These are phyloP conservation scores for Populus nigra DNA, from an alignment of 345 rosid species.

Conservation along the genomic window DNA sequence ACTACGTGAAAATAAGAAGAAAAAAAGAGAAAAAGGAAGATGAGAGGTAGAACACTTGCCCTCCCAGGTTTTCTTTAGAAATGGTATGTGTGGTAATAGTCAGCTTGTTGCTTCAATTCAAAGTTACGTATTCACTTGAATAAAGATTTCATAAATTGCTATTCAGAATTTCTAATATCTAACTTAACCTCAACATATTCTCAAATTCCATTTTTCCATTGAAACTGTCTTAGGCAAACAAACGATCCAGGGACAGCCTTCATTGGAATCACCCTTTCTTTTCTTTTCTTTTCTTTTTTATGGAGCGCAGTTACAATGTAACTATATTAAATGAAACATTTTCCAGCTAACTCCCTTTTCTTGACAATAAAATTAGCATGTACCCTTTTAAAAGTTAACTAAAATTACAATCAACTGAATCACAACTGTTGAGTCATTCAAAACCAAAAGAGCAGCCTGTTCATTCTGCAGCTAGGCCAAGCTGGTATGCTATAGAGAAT, in stretches of 20 bases:
- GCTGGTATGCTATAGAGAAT: background rate
- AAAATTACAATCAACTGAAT: background rate
- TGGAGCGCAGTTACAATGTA: background rate
- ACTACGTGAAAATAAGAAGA: background rate
- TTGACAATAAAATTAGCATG: background rate
- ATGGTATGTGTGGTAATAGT: background rate
- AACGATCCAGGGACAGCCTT: background rate
- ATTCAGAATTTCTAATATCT: background rate
- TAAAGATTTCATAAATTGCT: background rate
- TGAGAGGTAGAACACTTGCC: background rate
- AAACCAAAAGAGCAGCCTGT: background rate
- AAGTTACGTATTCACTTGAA: background rate
- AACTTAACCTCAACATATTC: background rate
- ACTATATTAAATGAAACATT: background rate
- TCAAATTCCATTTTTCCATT: background rate
- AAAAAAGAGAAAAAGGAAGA: too few relatives aligned
- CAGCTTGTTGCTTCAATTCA: background rate
- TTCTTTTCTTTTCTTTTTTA: background rate
- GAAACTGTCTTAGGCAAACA: background rate
- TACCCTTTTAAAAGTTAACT: background rate
- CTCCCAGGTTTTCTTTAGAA: background rate
- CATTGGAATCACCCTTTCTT: background rate
- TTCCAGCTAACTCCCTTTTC: background rate
- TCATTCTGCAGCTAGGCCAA: background rate
- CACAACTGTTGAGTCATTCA: background rate